These are phyloP conservation scores for Lecanicillium sp. DNA, from an alignment of 2,329 filamentous ascomycete species.

Conservation along the genomic window DNA sequence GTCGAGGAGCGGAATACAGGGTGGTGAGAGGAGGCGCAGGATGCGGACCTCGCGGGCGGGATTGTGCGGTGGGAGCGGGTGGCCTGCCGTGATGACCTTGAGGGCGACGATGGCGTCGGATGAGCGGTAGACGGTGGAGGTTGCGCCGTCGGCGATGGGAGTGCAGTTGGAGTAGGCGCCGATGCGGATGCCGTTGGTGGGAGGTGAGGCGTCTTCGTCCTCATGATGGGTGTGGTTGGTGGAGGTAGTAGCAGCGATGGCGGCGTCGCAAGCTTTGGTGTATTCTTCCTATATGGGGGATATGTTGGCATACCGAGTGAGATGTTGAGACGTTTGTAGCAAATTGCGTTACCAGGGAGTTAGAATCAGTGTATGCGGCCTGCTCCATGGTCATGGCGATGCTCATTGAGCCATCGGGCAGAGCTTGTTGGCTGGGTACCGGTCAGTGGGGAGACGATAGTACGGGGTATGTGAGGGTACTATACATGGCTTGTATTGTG, in stretches of 20 bases:
- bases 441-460: not conserved
- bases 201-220: not conserved
- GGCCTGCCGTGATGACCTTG: conserved; percentile 75
- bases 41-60: conserved; percentile 74
- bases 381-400: conserved; percentile 62
- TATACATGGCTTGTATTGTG: conserved; percentile 23
- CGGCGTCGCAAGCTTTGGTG: conserved; percentile 34
- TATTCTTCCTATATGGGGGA: conserved; percentile 49
- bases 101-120: conserved; percentile 50
- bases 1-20: conserved; percentile 62
- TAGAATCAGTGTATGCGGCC: conserved; percentile 52
- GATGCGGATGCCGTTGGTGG: conserved; percentile 31
- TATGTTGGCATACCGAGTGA: conserved; percentile 17
- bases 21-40: conserved; percentile 51
- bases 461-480: not conserved
- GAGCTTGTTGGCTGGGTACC: conserved; percentile 24
- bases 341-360: conserved; percentile 46
- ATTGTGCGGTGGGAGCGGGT: conserved; percentile 74
- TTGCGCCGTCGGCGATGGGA: conserved; percentile 61
- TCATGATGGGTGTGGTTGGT: conserved; percentile 10
- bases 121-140: conserved; percentile 76
- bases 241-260: conserved; percentile 14
- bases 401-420: conserved; percentile 25
- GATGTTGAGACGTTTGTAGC: conserved; percentile 4
- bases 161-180: conserved; percentile 49